Evolutionary conservation across 768 basidiomycete species (phyloP).

Genomic region (Xerocomellus dryophilus): DNA sequence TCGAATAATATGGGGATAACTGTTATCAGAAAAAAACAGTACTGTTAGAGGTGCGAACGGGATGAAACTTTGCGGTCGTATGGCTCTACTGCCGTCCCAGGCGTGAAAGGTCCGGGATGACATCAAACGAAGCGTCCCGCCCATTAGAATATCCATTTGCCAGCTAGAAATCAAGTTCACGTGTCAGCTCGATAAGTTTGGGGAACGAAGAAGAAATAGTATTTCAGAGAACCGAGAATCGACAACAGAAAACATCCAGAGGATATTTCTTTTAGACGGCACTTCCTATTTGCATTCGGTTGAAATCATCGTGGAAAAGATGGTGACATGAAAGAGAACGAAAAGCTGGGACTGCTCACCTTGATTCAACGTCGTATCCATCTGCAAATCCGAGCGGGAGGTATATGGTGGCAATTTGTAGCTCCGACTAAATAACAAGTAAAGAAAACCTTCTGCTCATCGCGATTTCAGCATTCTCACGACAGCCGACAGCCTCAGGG

Average conservation of each 20-base stretch:
- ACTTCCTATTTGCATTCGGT: conserved; percentile 39
- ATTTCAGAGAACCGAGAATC: conserved; percentile 35
- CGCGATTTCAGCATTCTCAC: conserved; percentile 35
- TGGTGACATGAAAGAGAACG: background rate
- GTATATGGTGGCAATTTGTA: conserved; percentile 17
- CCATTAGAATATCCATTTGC: background rate
- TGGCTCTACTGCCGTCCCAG: background rate
- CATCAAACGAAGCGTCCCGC: too few species aligned
- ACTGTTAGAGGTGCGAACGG: background rate
- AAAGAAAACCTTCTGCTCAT: conserved; percentile 25
- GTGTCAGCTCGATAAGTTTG: conserved; percentile 5
- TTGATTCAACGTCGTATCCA: background rate
- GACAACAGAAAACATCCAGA: conserved; percentile 29
- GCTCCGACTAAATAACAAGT: conserved; percentile 31
- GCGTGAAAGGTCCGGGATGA: too few species aligned
- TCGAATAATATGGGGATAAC: conserved; percentile 15
- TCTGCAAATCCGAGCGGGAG: background rate
- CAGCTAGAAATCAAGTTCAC: conserved; percentile 1
- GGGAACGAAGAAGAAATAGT: background rate
- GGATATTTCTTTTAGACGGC: conserved; percentile 32
- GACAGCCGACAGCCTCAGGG: conserved; percentile 36
- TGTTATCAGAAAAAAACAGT: conserved; percentile 7
- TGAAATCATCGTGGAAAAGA: conserved; percentile 25
- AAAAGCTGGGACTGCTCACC: conserved; percentile 18
- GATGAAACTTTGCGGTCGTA: background rate